Conservation (phyloP, 495 filamentous ascomycete genomes). For the Neurospora tetrasperma region DNA sequence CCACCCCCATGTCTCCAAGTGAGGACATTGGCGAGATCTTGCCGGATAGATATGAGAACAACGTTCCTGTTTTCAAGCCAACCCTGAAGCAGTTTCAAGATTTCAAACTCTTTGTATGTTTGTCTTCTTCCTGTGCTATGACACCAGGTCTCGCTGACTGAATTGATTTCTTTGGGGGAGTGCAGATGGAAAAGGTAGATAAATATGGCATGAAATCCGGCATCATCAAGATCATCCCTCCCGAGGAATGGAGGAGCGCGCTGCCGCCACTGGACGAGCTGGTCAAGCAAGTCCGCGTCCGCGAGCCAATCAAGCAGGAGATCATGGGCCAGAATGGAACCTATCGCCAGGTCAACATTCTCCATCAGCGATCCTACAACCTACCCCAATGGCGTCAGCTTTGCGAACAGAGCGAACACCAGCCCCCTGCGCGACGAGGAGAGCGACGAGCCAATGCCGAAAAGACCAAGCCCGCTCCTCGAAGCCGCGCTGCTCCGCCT, state of each 20-base stretch:
- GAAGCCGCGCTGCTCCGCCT: slow-evolving; percentile 20
- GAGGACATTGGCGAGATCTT: slow-evolving; percentile 61
- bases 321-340: slow-evolving; percentile 89
- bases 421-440: slow-evolving; percentile 88
- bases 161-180: slow-evolving; percentile 2
- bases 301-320: slow-evolving; percentile 95
- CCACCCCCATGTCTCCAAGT: neutral
- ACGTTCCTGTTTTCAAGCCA: slow-evolving; percentile 90
- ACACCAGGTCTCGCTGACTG: neutral
- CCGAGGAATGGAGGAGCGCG: slow-evolving; percentile 81
- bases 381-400: slow-evolving; percentile 89
- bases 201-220: slow-evolving; percentile 94
- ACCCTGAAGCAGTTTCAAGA: slow-evolving; percentile 88
- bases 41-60: slow-evolving; percentile 84
- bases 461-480: slow-evolving; percentile 34
- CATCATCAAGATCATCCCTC: slow-evolving; percentile 91
- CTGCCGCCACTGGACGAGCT: slow-evolving; percentile 70
- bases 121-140: slow-evolving; percentile 1
- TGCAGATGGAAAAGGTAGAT: slow-evolving; percentile 68
- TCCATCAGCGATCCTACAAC: slow-evolving; percentile 92
- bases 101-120: slow-evolving; percentile 69
- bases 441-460: slow-evolving; percentile 75
- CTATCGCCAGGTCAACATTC: slow-evolving; percentile 91
- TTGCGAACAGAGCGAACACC: slow-evolving; percentile 86
- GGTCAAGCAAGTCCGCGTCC: slow-evolving; percentile 84